Evolutionary conservation across 2,329 filamentous ascomycete species (phyloP).

Genomic region (Didymella keratinophila): DNA sequence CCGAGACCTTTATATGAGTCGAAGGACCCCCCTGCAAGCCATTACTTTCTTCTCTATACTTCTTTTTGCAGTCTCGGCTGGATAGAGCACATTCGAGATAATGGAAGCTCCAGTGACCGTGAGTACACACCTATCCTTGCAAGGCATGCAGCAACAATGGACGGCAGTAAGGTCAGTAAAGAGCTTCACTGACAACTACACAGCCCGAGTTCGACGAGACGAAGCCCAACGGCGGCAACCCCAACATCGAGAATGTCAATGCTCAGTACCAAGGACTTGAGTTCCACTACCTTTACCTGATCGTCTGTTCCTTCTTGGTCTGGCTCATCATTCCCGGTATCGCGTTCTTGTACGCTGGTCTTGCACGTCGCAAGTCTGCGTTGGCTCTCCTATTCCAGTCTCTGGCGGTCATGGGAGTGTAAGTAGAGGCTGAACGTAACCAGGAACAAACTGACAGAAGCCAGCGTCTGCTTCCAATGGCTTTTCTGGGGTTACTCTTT

Average conservation of each 20-base stretch:
- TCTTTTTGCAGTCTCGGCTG: constrained; percentile 8
- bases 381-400: constrained; percentile 69
- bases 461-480: constrained; percentile 63
- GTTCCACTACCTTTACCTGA: constrained; percentile 67
- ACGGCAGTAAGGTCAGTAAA: neutral
- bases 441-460: neutral
- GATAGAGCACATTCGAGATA: neutral
- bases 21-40: constrained; percentile 24
- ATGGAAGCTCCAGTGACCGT: constrained; percentile 32
- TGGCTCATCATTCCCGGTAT: constrained; percentile 74
- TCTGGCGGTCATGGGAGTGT: constrained; percentile 64
- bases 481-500: constrained; percentile 72
- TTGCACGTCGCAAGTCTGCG: constrained; percentile 69
- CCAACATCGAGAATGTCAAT: constrained; percentile 63
- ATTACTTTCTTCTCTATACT: constrained; percentile 9
- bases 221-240: constrained; percentile 63
- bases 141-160: neutral
- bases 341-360: constrained; percentile 69
- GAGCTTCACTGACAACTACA: constrained; percentile 10
- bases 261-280: constrained; percentile 66
- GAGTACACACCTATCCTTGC: constrained; percentile 12
- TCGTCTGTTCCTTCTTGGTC: constrained; percentile 67
- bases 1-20: constrained; percentile 31
- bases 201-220: constrained; percentile 53
- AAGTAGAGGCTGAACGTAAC: constrained; percentile 21